Conservation (phyloP, 176 grass and related monocot species). For the Oryza glumipatula region DNA sequence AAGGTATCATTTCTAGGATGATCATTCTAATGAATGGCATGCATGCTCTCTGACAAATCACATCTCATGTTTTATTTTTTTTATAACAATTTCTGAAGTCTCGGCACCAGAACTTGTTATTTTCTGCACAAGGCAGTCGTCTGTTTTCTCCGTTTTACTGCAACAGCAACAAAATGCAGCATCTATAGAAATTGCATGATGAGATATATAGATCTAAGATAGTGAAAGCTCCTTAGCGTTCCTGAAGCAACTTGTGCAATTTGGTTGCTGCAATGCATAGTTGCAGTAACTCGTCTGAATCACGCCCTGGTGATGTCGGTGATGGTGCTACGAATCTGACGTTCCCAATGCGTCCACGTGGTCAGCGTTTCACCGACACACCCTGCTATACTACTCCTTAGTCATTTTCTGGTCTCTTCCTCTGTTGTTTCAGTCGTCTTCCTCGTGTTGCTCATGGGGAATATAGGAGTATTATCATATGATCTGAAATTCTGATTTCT, state of each 20-base stretch:
- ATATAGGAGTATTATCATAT: background rate
- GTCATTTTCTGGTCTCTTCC: background rate
- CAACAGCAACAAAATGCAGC: background rate
- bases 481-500: background rate
- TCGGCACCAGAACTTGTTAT: background rate
- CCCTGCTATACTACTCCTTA: background rate
- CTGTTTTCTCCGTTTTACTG: background rate
- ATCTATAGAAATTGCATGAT: background rate
- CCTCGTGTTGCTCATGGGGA: slow-evolving; percentile 11
- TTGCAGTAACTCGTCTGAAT: slow-evolving; percentile 1
- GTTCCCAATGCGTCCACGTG: background rate
- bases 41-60: background rate
- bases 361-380: slow-evolving; percentile 20
- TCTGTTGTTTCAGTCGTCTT: background rate
- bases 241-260: background rate
- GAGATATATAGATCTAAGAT: background rate
- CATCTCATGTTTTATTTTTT: background rate
- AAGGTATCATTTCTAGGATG: background rate
- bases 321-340: background rate
- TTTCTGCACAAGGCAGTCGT: background rate
- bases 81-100: background rate
- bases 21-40: background rate
- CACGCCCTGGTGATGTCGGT: background rate
- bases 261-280: background rate
- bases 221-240: background rate